Evolutionary conservation across 2,329 filamentous ascomycete species (phyloP).

Genomic region (Niveomyces coronatus): DNA sequence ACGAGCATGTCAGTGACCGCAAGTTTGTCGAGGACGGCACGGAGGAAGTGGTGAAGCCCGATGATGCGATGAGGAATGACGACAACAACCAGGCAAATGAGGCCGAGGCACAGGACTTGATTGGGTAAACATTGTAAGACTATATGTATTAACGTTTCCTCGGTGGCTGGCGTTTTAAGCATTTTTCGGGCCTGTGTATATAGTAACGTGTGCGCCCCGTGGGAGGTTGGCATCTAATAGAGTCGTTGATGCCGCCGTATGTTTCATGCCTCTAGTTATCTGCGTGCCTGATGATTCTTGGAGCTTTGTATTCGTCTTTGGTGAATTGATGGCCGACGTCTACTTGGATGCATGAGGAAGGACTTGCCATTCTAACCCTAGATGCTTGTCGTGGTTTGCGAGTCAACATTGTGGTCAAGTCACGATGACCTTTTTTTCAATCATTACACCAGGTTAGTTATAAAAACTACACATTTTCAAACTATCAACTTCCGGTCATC

Average conservation of each 20-base stretch:
- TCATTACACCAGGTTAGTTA: too few relatives aligned
- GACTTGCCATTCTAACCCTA: too few relatives aligned
- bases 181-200: slow-evolving; percentile 13
- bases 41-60: slow-evolving; percentile 65
- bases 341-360: too few relatives aligned
- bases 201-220: neutral
- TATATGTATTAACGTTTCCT: slow-evolving; percentile 12
- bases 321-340: too few relatives aligned
- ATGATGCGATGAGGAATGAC: slow-evolving; percentile 22
- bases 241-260: slow-evolving; percentile 2
- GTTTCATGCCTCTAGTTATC: neutral
- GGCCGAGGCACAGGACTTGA: slow-evolving; percentile 29
- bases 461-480: too few relatives aligned
- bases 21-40: slow-evolving; percentile 69
- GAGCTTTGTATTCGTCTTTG: too few relatives aligned
- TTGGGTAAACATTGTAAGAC: too few relatives aligned
- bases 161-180: slow-evolving; percentile 11
- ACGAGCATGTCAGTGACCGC: slow-evolving; percentile 72
- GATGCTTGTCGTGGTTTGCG: too few relatives aligned
- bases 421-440: too few relatives aligned
- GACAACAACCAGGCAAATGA: slow-evolving; percentile 28
- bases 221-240: slow-evolving; percentile 6
- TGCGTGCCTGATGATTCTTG: neutral
- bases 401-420: too few relatives aligned
- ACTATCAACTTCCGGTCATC: too few relatives aligned